Evolutionary conservation across 257 asterid species (phyloP), one percentile per base, ranked within the genome.

Genomic region (Fraxinus anomala): DNA sequence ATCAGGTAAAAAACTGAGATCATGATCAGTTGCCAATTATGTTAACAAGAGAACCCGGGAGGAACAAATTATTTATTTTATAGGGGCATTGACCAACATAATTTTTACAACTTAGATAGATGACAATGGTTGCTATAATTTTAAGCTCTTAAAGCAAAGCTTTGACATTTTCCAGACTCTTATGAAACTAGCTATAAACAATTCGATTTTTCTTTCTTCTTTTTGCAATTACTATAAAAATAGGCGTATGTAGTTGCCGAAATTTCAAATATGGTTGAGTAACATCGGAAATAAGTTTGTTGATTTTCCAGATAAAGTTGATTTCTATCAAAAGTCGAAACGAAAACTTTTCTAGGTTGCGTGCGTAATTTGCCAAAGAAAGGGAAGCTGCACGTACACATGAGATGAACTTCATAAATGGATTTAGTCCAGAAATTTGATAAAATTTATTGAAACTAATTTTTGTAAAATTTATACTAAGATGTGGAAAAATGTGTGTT

Each of bases 401-500:
- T 40, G 59, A 40, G 21, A 70, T 70, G 74, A 70, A 39, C 33
- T 23, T 8, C 3, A 39, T 39, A 21, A 70, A 24, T 24, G 74
- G 5, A 3, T 12, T 9, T 37, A 4, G 30, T 42, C 74, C 28
- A n/a, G 59, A 70, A 68, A 70, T 28, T 70, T 39, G 51, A 59
- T 23, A 23, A 39, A 56, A 26, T 6, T 39, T 39, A 1, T 19
- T 36, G 17, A 16, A 21, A 70, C 59, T 70, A 14, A 4, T 73
- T 67, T 56, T 59, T 78, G 47, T 56, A 24, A 74, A 75, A 26
- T 26, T 26, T 26, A 26, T 26, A n/a, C 40, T 42, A 47, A 65
- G 51, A 71, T 12, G 34, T 63, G 79, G 73, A 5, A 63, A 70
- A 23, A 69, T 70, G 42, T 56, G 28, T 37, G 40, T 63, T 6